Percentiles rank a stretch among this genome's conserved stretches.
These are phyloP conservation scores for Fusarium tjaetaba DNA, from an alignment of 2,329 filamentous ascomycete genomes.

Conservation along the genomic window DNA sequence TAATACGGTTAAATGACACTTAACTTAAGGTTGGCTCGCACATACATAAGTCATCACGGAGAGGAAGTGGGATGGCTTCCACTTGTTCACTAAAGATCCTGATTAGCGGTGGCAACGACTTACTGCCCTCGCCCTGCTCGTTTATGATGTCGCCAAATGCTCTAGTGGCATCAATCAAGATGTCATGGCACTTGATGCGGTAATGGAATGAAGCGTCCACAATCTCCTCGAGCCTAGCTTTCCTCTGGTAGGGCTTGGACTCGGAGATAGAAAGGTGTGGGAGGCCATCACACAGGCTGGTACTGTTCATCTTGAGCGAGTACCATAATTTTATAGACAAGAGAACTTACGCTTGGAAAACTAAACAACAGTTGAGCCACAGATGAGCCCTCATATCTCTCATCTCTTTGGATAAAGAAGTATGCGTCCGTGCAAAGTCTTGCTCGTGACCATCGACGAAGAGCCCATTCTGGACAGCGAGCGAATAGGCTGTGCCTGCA, in stretches of 20 bases:
- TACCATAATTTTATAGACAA: not conserved
- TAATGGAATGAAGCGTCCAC: not conserved
- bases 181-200: not conserved
- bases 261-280: not conserved
- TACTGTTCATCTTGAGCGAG: not conserved
- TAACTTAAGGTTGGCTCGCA: not conserved
- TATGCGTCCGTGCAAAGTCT: constrained; percentile 4
- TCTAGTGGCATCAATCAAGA: not conserved
- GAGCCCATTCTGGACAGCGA: not conserved
- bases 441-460: not conserved
- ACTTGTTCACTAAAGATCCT: not conserved
- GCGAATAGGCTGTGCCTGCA: not conserved
- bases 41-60: not conserved
- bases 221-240: not conserved
- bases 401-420: not conserved
- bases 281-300: not conserved
- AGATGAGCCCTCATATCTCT: not conserved
- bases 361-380: not conserved
- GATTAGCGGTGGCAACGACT: not conserved
- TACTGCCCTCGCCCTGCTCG: not conserved
- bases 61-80: not conserved
- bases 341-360: not conserved
- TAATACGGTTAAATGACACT: not conserved
- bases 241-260: not conserved
- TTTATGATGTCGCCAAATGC: not conserved